These are phyloP conservation scores for Albatrellus ellisii DNA, from an alignment of 768 basidiomycete genomes.

Conservation along the genomic window DNA sequence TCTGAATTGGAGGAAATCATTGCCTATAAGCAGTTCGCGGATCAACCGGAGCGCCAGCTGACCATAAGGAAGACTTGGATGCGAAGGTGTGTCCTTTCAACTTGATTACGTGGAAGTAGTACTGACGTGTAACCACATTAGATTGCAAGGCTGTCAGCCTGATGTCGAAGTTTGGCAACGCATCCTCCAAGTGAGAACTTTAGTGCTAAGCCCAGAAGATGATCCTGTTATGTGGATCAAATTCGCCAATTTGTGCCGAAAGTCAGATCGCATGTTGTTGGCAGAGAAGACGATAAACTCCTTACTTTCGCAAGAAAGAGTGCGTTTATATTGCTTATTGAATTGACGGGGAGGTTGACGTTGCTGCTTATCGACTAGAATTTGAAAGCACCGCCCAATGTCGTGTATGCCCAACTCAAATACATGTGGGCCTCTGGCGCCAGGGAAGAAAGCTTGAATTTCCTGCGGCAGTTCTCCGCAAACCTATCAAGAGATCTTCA, in stretches of 20 bases:
- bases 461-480: conserved; percentile 73
- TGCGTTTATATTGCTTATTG: conserved; percentile 18
- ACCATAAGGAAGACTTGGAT: conserved; percentile 95
- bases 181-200: conserved; percentile 87
- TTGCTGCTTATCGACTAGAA: conserved; percentile 18
- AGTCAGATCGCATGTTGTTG: conserved; percentile 85
- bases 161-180: conserved; percentile 99
- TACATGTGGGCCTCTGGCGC: conserved; percentile 88
- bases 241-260: conserved; percentile 94
- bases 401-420: conserved; percentile 93
- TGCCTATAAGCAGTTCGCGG: conserved; percentile 84
- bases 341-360: not conserved
- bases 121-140: conserved; percentile 20
- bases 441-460: conserved; percentile 64
- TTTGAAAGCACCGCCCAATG: conserved; percentile 79
- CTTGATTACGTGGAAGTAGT: not conserved
- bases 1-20: conserved; percentile 98
- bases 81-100: conserved; percentile 50
- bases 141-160: conserved; percentile 90
- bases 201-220: conserved; percentile 87
- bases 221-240: conserved; percentile 99
- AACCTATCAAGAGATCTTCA: conserved; percentile 67
- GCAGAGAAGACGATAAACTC: conserved; percentile 97
- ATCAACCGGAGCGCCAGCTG: conserved; percentile 86
- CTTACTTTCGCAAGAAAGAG: conserved; percentile 62